Percentiles rank a stretch among this genome's conserved stretches.
Conservation (phyloP, 208 protist species). For the Acanthamoeba castellanii region DNA sequence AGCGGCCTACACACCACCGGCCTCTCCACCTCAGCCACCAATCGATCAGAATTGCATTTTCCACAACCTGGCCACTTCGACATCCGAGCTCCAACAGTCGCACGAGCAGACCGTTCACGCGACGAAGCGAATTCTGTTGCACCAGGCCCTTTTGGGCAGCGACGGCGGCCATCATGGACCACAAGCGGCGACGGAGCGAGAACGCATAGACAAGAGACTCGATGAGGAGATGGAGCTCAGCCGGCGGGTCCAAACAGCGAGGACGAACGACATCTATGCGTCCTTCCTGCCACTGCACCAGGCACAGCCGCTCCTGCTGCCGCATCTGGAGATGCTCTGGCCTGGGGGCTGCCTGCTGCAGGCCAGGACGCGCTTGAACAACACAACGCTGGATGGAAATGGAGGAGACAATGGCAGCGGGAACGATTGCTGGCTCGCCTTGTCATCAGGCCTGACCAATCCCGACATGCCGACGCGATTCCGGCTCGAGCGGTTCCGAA, state of each 20-base stretch:
- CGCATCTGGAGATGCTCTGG: constrained; percentile 33
- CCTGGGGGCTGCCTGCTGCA: constrained; percentile 44
- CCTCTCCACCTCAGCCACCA: background rate
- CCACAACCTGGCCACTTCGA: background rate
- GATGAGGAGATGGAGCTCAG: constrained; percentile 6
- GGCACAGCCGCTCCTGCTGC: background rate
- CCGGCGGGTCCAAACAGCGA: background rate
- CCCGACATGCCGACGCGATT: constrained; percentile 46
- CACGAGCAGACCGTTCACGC: background rate
- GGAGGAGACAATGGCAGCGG: background rate
- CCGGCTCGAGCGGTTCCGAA: constrained; percentile 17
- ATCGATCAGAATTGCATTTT: constrained; percentile 53
- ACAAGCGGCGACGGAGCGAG: constrained; percentile 17
- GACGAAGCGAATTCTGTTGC: constrained; percentile 4
- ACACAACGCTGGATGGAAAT: background rate
- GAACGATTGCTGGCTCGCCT: background rate
- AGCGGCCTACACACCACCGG: background rate
- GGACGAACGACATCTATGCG: background rate
- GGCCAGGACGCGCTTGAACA: background rate
- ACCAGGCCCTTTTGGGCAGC: background rate
- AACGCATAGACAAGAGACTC: constrained; percentile 18
- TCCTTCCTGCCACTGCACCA: background rate
- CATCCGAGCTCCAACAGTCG: background rate
- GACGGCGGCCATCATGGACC: background rate
- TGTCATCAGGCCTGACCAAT: constrained; percentile 27